Evolutionary conservation across 2,329 filamentous ascomycete genomes (phyloP), one percentile per base, ranked within the genome.

Genomic region (Aureobasidium subglaciale): DNA sequence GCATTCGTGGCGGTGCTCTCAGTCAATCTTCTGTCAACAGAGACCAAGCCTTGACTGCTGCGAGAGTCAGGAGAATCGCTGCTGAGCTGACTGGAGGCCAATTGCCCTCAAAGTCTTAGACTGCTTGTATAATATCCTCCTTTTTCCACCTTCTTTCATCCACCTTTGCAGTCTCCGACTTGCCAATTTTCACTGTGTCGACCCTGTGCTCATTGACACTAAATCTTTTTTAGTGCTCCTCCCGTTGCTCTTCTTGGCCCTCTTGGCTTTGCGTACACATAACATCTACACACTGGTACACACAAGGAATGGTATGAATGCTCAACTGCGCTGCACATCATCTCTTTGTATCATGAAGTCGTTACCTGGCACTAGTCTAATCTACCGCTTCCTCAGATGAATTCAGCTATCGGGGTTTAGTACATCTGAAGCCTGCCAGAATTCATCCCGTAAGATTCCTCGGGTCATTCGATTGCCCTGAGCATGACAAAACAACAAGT

Each of bases 1-100:
- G 32, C 4, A 22, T 29, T 37, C 43, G 27, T 67, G 66, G 5
- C 46, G 64, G 42, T 69, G 67, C 59, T 63, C 65, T 8, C 71
- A 68, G 66, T 56, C 61, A 37, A n/a, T 50, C 55, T 29, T 4
- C 45, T 16, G 15, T 35, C 15, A 38, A 48, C 46, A 52, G 24
- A 11, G 35, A 43, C 24, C 20, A 22, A 20, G 29, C 27, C 25
- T 29, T 57, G 34, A 57, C 77, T 30, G 77, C 79, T 65, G 73
- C 80, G 59, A 76, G 85, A 62, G 75, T 86, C 65, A 80, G 77
- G 72, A 81, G 76, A 68, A 79, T 88, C 65, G 83, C 80, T 8
- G 84, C 87, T 69, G 77, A 80, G 63, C 74, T 88, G 63, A 87
- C 84, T 18, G 85, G 85, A 55, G 84, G 84, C 50, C 86, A 84